phyloP scores from a whole-genome alignment of 768 basidiomycete species.

The Psilocybe sp. region DNA sequence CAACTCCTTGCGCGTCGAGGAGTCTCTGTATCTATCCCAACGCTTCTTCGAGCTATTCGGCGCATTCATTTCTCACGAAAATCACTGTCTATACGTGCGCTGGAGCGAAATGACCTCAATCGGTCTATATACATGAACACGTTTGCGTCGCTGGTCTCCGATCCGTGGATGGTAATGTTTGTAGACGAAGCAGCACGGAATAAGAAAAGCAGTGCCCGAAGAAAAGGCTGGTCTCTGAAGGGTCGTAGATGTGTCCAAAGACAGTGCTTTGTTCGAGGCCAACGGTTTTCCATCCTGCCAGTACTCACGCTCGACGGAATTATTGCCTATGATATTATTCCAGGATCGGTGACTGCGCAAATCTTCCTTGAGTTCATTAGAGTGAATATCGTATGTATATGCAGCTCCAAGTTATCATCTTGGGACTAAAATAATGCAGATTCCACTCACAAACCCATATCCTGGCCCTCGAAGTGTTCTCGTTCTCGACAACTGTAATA shows the following conservation, averaged over 20 bases:
- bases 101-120: slow-evolving; percentile 11
- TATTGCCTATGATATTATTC: slow-evolving; percentile 12
- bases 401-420: neutral
- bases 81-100: slow-evolving; percentile 8
- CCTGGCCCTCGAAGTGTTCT: slow-evolving; percentile 10
- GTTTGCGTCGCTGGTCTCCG: slow-evolving; percentile 8
- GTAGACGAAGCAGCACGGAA: slow-evolving; percentile 14
- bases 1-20: slow-evolving; percentile 1
- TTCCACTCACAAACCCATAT: slow-evolving; percentile 16
- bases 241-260: slow-evolving; percentile 4
- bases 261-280: slow-evolving; percentile 11
- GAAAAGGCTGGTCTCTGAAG: slow-evolving; percentile 10
- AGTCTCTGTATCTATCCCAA: slow-evolving; percentile 6
- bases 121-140: slow-evolving; percentile 10
- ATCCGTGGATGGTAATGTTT: slow-evolving; percentile 12
- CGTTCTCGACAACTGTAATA: slow-evolving; percentile 15
- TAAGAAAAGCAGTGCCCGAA: slow-evolving; percentile 7
- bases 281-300: slow-evolving; percentile 12
- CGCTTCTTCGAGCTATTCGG: slow-evolving; percentile 8
- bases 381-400: slow-evolving; percentile 9
- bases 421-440: slow-evolving; percentile 1
- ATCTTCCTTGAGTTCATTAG: slow-evolving; percentile 10
- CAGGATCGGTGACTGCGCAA: slow-evolving; percentile 11
- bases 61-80: slow-evolving; percentile 12
- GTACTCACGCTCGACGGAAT: slow-evolving; percentile 14